Conservation (phyloP, 495 filamentous ascomycete species). For the Hamigera avellanea region DNA sequence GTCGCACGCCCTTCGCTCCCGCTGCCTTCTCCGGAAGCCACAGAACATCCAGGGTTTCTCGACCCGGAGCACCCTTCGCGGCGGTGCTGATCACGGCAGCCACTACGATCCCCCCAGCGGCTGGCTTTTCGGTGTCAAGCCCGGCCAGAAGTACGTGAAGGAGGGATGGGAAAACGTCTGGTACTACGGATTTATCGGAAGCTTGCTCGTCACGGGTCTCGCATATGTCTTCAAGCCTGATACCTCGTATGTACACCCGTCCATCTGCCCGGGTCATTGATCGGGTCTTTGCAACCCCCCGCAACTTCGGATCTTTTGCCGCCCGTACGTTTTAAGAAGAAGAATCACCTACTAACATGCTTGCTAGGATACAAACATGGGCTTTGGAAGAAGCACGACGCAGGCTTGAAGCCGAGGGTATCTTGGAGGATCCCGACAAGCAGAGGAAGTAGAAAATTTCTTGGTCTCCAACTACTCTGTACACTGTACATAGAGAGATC, state of each 20-base stretch:
- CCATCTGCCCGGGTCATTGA: background rate
- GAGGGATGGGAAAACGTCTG: conserved; percentile 91
- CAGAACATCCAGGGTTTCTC: conserved; percentile 32
- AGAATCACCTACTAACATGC: conserved; percentile 11
- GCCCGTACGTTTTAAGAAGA: too few relatives aligned
- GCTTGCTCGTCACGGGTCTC: conserved; percentile 57
- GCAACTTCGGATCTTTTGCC: too few relatives aligned
- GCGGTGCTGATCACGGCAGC: conserved; percentile 50
- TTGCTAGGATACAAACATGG: conserved; percentile 91
- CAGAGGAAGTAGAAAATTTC: conserved; percentile 23
- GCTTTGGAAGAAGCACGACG: conserved; percentile 91
- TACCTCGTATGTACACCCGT: conserved; percentile 67
- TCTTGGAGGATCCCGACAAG: conserved; percentile 64
- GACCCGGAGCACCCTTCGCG: conserved; percentile 29
- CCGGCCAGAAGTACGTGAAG: conserved; percentile 87
- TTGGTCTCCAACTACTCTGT: conserved; percentile 19
- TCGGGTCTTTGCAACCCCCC: too few relatives aligned
- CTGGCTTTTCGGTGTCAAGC: conserved; percentile 83
- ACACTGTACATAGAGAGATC: conserved; percentile 39
- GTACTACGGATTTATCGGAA: conserved; percentile 86
- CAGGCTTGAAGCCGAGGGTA: conserved; percentile 88
- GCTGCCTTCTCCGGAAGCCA: conserved; percentile 25
- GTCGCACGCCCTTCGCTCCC: conserved; percentile 31
- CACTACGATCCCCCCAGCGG: conserved; percentile 87
- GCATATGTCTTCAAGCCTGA: conserved; percentile 96